Percentiles rank a stretch among this genome's conserved stretches.
Conservation (phyloP, 1,139 yeast species). For the Suzukiozyma palmioleophila region DNA sequence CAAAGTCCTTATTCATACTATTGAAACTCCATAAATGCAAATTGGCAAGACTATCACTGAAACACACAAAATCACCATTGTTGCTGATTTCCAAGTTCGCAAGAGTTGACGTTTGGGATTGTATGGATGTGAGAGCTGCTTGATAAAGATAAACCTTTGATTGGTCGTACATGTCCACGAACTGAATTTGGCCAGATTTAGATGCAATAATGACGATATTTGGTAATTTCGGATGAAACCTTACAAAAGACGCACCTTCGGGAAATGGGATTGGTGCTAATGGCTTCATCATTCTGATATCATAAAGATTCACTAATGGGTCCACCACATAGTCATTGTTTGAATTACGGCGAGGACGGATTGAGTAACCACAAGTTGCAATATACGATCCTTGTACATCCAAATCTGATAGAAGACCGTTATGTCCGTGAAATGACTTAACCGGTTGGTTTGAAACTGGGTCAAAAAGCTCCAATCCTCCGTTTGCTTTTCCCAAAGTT, state of each 20-base stretch:
- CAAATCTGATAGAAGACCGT: constrained; percentile 71
- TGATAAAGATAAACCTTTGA: constrained; percentile 58
- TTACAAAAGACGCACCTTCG: constrained; percentile 82
- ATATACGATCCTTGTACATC: constrained; percentile 74
- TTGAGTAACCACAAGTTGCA: constrained; percentile 78
- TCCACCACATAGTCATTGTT: constrained; percentile 45
- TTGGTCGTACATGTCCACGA: constrained; percentile 79
- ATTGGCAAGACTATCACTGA: constrained; percentile 61
- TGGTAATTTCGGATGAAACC: constrained; percentile 83
- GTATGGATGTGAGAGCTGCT: constrained; percentile 44
- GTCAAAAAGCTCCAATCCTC: constrained; percentile 75
- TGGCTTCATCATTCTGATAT: constrained; percentile 68
- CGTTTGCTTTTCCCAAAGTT: constrained; percentile 64
- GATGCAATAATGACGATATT: constrained; percentile 76
- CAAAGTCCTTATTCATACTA: constrained; percentile 31
- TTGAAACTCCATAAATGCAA: constrained; percentile 72
- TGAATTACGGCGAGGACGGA: constrained; percentile 34
- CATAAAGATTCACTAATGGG: constrained; percentile 81
- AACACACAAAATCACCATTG: constrained; percentile 74
- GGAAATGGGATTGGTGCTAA: constrained; percentile 83
- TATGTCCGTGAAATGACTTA: constrained; percentile 65
- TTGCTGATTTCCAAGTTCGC: constrained; percentile 63
- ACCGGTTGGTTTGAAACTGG: constrained; percentile 52
- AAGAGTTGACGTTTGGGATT: constrained; percentile 27
- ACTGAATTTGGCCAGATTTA: constrained; percentile 74